phyloP scores from a whole-genome alignment of 1,284 basidiomycete genomes.

The Stygiomarasmius scandens region DNA sequence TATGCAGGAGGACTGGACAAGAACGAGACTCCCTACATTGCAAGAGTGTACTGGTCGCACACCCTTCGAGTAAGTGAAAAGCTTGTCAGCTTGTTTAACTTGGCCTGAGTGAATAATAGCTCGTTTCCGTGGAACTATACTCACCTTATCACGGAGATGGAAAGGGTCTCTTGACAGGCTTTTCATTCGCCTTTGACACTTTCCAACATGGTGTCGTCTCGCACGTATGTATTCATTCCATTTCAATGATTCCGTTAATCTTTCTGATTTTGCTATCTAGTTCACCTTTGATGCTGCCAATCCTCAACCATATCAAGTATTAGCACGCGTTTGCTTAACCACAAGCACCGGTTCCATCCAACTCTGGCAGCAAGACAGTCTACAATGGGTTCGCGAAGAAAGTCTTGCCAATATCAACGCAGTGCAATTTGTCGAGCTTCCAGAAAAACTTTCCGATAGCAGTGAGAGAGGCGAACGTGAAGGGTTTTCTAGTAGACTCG shows the following conservation, averaged over 20 bases:
- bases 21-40: constrained; percentile 62
- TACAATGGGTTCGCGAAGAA: constrained; percentile 86
- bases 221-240: constrained; percentile 51
- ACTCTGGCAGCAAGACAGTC: constrained; percentile 65
- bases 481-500: constrained; percentile 56
- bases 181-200: constrained; percentile 75
- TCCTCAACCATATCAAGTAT: constrained; percentile 41
- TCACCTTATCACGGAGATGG: constrained; percentile 56
- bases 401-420: constrained; percentile 67
- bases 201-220: constrained; percentile 70
- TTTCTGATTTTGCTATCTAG: constrained; percentile 33
- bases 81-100: no score
- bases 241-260: constrained; percentile 10
- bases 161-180: constrained; percentile 63
- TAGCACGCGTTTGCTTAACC: constrained; percentile 60
- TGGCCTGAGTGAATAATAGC: constrained; percentile 24
- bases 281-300: constrained; percentile 58
- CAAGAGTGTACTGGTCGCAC: constrained; percentile 76
- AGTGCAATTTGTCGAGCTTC: constrained; percentile 79
- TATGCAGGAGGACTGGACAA: constrained; percentile 66
- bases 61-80: constrained; percentile 48
- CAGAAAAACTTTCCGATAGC: constrained; percentile 57
- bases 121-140: constrained; percentile 61
- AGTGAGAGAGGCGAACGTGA: constrained; percentile 43
- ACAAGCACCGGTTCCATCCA: constrained; percentile 83